These are phyloP conservation scores for Agroathelia rolfsii DNA, from an alignment of 1,284 basidiomycete species.

Conservation along the genomic window DNA sequence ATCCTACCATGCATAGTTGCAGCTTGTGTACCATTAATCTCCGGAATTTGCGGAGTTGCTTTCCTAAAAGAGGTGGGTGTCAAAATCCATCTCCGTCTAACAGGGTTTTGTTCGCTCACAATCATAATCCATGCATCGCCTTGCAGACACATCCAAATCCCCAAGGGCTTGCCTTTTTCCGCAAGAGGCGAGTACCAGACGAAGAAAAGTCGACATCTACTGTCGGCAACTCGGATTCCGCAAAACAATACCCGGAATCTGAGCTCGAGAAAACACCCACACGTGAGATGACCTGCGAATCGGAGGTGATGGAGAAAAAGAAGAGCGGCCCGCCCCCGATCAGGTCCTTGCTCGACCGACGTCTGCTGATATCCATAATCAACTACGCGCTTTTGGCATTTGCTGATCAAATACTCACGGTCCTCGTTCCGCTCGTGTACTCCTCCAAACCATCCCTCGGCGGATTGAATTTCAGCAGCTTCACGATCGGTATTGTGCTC, in stretches of 20 bases:
- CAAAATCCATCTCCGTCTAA: not conserved
- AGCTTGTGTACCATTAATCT: conserved; percentile 18
- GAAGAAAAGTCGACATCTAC: no score
- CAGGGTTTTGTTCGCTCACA: not conserved
- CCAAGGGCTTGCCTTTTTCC: no score
- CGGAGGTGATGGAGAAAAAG: not conserved
- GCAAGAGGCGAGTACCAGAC: no score
- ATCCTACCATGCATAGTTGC: conserved; percentile 30
- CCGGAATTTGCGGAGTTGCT: conserved; percentile 22
- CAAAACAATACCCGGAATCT: no score
- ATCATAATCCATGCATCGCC: not conserved
- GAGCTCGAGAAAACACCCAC: no score
- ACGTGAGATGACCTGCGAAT: no score
- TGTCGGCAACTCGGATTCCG: no score
- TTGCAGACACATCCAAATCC: conserved; percentile 11
- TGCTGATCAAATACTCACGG: conserved; percentile 24
- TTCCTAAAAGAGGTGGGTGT: conserved; percentile 25
- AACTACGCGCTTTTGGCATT: conserved; percentile 29
- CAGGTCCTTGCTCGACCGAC: conserved; percentile 22
- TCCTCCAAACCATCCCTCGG: conserved; percentile 26
- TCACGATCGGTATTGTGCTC: conserved; percentile 25
- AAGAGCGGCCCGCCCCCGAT: conserved; percentile 20
- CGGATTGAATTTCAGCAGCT: conserved; percentile 26
- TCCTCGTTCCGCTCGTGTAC: conserved; percentile 29
- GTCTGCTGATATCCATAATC: conserved; percentile 24